Evolutionary conservation across 2,329 filamentous ascomycete species (phyloP).

Genomic region (Aplosporella prunicola): DNA sequence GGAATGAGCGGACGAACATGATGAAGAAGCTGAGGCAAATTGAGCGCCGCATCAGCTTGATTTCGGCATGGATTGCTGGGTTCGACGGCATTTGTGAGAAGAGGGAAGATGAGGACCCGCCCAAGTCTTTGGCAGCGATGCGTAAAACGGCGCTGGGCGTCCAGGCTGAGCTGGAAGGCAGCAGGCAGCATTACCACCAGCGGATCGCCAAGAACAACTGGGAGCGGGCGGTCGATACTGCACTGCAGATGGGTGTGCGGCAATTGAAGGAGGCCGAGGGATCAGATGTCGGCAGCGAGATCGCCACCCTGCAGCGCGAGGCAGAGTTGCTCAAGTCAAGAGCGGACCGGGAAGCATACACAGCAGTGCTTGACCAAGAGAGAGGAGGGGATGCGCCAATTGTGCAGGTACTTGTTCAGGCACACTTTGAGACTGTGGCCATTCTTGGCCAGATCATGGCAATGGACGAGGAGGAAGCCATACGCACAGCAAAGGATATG

Average conservation of each 20-base stretch:
- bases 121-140: conserved; percentile 61
- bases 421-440: conserved; percentile 84
- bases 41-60: conserved; percentile 71
- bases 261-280: conserved; percentile 66
- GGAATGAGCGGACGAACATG: conserved; percentile 66
- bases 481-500: conserved; percentile 66
- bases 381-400: conserved; percentile 67
- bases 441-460: conserved; percentile 72
- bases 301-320: conserved; percentile 66
- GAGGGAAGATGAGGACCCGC: conserved; percentile 56
- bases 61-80: conserved; percentile 88
- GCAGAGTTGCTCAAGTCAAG: conserved; percentile 76
- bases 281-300: conserved; percentile 55
- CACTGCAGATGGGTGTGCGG: conserved; percentile 72
- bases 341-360: conserved; percentile 70
- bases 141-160: conserved; percentile 85
- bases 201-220: conserved; percentile 71
- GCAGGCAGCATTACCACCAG: conserved; percentile 83
- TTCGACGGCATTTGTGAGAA: conserved; percentile 76
- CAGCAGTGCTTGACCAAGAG: conserved; percentile 73
- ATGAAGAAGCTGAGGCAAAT: conserved; percentile 78
- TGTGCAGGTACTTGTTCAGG: conserved; percentile 74
- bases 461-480: conserved; percentile 76
- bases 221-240: conserved; percentile 80
- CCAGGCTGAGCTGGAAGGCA: conserved; percentile 78